phyloP scores from a whole-genome alignment of 2,329 filamentous ascomycete species.

The Acephala macrosclerotiorum region DNA sequence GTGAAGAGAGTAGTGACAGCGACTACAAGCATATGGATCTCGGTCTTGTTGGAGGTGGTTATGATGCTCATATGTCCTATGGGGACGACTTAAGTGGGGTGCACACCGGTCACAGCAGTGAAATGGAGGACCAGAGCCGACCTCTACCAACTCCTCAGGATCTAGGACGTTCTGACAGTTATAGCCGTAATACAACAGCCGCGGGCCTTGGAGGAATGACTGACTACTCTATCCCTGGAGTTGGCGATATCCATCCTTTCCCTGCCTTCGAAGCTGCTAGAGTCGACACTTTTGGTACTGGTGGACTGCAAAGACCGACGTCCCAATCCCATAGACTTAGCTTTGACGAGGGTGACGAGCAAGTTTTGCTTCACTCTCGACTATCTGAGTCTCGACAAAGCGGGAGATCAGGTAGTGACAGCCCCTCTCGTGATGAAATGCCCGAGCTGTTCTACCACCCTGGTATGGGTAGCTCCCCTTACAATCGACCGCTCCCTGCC shows the following conservation, averaged over 20 bases:
- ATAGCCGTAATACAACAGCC: slow-evolving; percentile 35
- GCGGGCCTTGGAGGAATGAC: slow-evolving; percentile 44
- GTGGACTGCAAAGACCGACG: slow-evolving; percentile 80
- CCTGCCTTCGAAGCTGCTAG: slow-evolving; percentile 52
- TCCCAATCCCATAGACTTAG: slow-evolving; percentile 78
- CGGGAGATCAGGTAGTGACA: slow-evolving; percentile 62
- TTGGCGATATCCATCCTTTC: slow-evolving; percentile 64
- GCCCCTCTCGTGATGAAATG: slow-evolving; percentile 74
- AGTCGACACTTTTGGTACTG: slow-evolving; percentile 90
- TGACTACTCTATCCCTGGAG: slow-evolving; percentile 51
- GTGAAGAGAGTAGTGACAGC: slow-evolving; percentile 67
- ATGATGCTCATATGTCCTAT: slow-evolving; percentile 66
- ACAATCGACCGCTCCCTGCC: slow-evolving; percentile 69
- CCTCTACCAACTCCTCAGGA: slow-evolving; percentile 57
- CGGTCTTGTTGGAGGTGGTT: slow-evolving; percentile 77
- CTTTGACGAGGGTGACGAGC: slow-evolving; percentile 93
- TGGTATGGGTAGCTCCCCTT: slow-evolving; percentile 70
- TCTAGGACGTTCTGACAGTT: slow-evolving; percentile 40
- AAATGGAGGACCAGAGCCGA: slow-evolving; percentile 54
- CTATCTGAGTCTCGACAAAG: slow-evolving; percentile 55
- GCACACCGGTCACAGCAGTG: slow-evolving; percentile 44
- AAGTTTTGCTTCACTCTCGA: slow-evolving; percentile 62
- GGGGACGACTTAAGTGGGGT: slow-evolving; percentile 52
- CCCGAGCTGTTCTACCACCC: slow-evolving; percentile 96
- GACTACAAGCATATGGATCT: slow-evolving; percentile 78